Evolutionary conservation across 352 stramenopile species (phyloP).

Genomic region (Pythium guiyangense): DNA sequence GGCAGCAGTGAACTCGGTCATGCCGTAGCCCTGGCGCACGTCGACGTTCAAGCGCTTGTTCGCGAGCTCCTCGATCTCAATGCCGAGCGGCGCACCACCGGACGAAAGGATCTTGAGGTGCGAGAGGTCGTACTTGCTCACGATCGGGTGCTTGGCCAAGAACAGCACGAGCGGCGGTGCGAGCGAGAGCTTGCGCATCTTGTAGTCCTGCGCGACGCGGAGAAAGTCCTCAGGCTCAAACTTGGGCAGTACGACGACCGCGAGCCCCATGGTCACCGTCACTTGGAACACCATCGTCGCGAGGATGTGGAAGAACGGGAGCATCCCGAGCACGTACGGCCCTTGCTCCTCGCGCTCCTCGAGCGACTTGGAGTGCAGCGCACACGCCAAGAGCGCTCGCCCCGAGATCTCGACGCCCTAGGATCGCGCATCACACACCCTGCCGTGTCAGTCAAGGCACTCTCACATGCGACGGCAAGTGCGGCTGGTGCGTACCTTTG

Average conservation of each 20-base stretch:
- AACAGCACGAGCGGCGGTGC: conserved; percentile 82
- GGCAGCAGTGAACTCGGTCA: conserved; percentile 46
- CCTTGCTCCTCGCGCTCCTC: conserved; percentile 27
- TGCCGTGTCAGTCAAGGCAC: too few species aligned
- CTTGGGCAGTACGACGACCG: conserved; percentile 71
- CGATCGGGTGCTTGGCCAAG: conserved; percentile 82
- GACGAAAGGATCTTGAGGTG: conserved; percentile 57
- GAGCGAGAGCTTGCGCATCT: conserved; percentile 39
- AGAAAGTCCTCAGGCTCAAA: conserved; percentile 89
- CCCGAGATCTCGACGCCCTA: conserved; percentile 84
- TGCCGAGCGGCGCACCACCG: conserved; percentile 77
- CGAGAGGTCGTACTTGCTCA: conserved; percentile 86
- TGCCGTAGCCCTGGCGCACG: conserved; percentile 53
- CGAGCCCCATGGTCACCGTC: conserved; percentile 51
- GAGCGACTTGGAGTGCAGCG: conserved; percentile 47
- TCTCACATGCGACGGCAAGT: neutral
- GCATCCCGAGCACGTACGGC: conserved; percentile 76
- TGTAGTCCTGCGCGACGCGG: conserved; percentile 62
- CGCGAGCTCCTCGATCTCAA: conserved; percentile 54
- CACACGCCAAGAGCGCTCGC: conserved; percentile 71
- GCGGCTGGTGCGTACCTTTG: conserved; percentile 32
- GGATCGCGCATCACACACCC: neutral
- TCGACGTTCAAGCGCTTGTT: conserved; percentile 50
- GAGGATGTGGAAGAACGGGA: conserved; percentile 92
- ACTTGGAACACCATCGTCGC: conserved; percentile 81